Evolutionary conservation across 1,284 basidiomycete species (phyloP).

Genomic region (Irpex sp.): DNA sequence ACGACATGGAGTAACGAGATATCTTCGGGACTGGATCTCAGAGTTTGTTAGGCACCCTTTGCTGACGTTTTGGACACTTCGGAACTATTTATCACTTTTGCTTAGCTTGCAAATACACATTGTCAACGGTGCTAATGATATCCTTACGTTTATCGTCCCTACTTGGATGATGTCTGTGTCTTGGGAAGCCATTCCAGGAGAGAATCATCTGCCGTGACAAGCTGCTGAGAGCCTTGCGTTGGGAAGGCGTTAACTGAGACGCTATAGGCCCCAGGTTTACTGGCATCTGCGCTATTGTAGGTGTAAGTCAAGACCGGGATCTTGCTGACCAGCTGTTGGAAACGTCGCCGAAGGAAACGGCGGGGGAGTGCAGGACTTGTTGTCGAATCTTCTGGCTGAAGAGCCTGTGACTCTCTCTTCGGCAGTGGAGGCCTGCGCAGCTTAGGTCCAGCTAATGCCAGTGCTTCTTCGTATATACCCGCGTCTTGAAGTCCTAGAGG

Average conservation of each 20-base stretch:
- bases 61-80: neutral
- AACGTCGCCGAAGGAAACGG: slow-evolving; percentile 65
- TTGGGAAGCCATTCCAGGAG: neutral
- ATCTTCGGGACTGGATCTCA: neutral
- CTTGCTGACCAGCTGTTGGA: slow-evolving; percentile 52
- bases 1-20: slow-evolving; percentile 16
- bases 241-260: slow-evolving; percentile 22
- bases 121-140: neutral
- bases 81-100: slow-evolving; percentile 16
- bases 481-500: slow-evolving; percentile 41
- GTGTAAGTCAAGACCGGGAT: slow-evolving; percentile 51
- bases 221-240: neutral
- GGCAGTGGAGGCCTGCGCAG: slow-evolving; percentile 7
- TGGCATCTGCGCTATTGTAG: neutral
- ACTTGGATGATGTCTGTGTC: neutral
- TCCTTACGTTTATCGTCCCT: neutral
- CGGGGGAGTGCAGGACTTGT: neutral
- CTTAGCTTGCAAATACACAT: neutral
- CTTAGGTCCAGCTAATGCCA: slow-evolving; percentile 39
- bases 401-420: slow-evolving; percentile 13
- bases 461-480: slow-evolving; percentile 43
- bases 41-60: neutral
- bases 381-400: neutral
- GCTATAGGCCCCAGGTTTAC: slow-evolving; percentile 20
- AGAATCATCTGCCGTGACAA: neutral